Percentiles rank a stretch among this genome's conserved stretches.
phyloP scores from a whole-genome alignment of 257 asterid species.

The Nicotiana obtusifolia region DNA sequence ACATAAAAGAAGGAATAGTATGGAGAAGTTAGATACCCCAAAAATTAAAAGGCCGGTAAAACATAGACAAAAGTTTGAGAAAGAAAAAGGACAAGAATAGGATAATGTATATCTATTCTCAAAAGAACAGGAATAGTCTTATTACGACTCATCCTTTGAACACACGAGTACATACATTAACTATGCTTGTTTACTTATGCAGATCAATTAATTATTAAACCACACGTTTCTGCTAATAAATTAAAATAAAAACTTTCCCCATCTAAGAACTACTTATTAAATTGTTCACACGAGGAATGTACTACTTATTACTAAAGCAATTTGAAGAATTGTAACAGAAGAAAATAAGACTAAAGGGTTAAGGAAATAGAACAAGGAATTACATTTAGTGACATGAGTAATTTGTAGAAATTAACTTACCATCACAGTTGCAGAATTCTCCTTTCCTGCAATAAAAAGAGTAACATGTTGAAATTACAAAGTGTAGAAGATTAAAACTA shows the following conservation, averaged over 20 bases:
- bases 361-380: too few species aligned
- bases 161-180: neutral
- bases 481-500: neutral
- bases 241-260: neutral
- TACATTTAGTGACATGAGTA: neutral
- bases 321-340: too few species aligned
- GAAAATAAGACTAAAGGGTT: too few species aligned
- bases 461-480: neutral
- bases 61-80: neutral
- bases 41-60: neutral
- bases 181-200: neutral
- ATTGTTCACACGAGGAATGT: too few species aligned
- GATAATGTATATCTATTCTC: neutral
- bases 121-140: neutral
- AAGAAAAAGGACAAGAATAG: neutral
- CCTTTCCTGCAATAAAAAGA: neutral
- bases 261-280: too few species aligned
- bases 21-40: neutral
- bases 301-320: too few species aligned
- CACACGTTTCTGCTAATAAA: neutral
- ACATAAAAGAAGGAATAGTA: neutral
- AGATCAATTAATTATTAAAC: neutral
- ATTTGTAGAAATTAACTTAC: neutral
- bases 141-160: neutral
- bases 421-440: neutral